Evolutionary conservation across 2,329 filamentous ascomycete species (phyloP), one percentile per base, ranked within the genome.

Genomic region (Penicillium sp.): DNA sequence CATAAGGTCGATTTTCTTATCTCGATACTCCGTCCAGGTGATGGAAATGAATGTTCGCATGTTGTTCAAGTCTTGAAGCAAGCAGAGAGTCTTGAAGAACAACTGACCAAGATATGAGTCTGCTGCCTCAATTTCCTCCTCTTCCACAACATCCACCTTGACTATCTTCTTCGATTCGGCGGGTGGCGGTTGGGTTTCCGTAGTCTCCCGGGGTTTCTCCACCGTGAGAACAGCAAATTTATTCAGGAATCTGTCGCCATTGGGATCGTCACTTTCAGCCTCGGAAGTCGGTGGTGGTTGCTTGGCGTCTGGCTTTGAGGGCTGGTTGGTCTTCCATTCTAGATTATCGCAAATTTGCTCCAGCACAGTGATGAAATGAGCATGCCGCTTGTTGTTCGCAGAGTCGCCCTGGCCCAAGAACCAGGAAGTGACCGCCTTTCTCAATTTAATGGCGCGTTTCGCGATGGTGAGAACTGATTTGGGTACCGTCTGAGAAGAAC

Each of bases 1-100:
- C 54, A 64, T 63, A 5, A 70, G 54, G 25, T 67, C 60, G 14
- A 67, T 63, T 14, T 58, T 55, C 19, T 57, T 55, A 13, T 61
- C 52, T 39, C 53, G 54, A 42, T 67, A 71, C 9, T 65, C 63
- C 10, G 50, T 53, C 65, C 65, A 70, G 16, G 62, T 67, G 16
- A 52, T 37, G 37, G 56, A 58, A 16, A 65, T 58, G 47, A 65
- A 68, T 18, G 30, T 30, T 16, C 64, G 61, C 47, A 64, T 55
- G 14, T 63, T 61, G 18, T 58, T 45, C n/a, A 62, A 41, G 40
- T 69, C 67, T 42, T 64, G 62, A 30, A 69, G 46, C 29, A 67
- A 56, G 48, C 63, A 68, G 41, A 59, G 55, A 2, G 61, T 43
- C 38, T 57, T 60, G 50, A 65, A 66, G 43, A 59, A 56, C 43